Evolutionary conservation across 2,329 filamentous ascomycete genomes (phyloP), one percentile per base, ranked within the genome.

Genomic region (Neofusicoccum umdonicola): DNA sequence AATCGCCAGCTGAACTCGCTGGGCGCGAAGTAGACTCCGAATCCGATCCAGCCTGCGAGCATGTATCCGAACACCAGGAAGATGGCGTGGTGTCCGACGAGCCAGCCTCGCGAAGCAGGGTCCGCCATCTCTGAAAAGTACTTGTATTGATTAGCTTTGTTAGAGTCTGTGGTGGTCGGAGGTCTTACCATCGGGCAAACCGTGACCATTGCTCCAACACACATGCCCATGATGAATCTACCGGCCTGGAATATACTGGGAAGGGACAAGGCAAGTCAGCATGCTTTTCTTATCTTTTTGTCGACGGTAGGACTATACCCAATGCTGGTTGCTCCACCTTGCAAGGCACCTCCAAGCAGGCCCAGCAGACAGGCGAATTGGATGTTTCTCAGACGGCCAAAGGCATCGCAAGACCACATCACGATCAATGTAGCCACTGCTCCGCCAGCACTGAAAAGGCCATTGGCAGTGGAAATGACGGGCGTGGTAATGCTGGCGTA

Each of bases 41-140:
- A 81, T 1, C 80, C 80, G 3, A 81, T 73, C 79, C 80, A 82
- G 2, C 72, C 73, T 6, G 78, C 71, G 48, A 82, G 71, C 74
- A 81, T 80, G 66, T 82, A 81, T 15, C 80, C 79, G 58, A 82
- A 80, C 12, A 82, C 80, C 35, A 82, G 73, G 69, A 81, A 81
- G 54, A 81, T 81, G 52, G 79, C 79, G 67, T 70, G 67, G 19
- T 68, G 67, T 4, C 69, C 68, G 9, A 82, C 80, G 3, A 82
- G 75, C 76, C 78, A 81, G 34, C 80, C 80, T 4, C 80, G 77
- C 58, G 71, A 72, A 12, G 74, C 72, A 1, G 79, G 78, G 42
- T 74, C 76, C 3, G 78, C 75, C 67, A 81, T 76, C 63, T 81
- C 79, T 6, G 77, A 78, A 37, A 81, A 75, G 60, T 81, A 82